phyloP scores from a whole-genome alignment of 2,329 filamentous ascomycete genomes.

The Sporothrix dimorphospora region DNA sequence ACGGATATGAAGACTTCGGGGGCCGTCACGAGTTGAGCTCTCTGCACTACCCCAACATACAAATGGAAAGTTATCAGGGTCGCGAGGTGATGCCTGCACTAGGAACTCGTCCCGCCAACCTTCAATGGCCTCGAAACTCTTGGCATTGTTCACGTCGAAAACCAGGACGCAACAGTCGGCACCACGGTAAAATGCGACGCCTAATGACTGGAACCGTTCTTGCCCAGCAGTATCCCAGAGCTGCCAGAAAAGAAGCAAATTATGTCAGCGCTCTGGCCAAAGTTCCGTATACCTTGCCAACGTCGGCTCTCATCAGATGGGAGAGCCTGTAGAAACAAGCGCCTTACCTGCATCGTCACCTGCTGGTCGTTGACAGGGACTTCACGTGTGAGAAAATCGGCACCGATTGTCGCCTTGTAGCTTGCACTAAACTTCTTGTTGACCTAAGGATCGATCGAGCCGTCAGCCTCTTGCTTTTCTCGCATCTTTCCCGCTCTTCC shows the following conservation, averaged over 20 bases:
- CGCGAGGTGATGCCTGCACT: slow-evolving; percentile 93
- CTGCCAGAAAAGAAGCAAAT: slow-evolving; percentile 49
- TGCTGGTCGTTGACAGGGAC: slow-evolving; percentile 95
- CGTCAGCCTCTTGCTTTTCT: slow-evolving; percentile 7
- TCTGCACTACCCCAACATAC: slow-evolving; percentile 56
- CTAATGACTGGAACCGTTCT: slow-evolving; percentile 95
- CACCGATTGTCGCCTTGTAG: slow-evolving; percentile 99
- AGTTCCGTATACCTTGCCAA: background rate
- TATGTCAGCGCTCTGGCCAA: background rate
- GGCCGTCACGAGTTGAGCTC: background rate
- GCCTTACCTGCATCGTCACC: slow-evolving; percentile 81
- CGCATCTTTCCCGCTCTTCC: background rate
- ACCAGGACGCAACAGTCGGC: slow-evolving; percentile 98
- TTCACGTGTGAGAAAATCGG: slow-evolving; percentile 97
- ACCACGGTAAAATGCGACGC: slow-evolving; percentile 95
- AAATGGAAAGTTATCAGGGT: slow-evolving; percentile 97
- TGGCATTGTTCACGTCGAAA: slow-evolving; percentile 98
- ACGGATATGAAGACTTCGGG: background rate
- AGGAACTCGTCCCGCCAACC: slow-evolving; percentile 98
- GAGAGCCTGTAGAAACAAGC: background rate
- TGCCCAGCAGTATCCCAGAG: slow-evolving; percentile 98
- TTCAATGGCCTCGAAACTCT: slow-evolving; percentile 97
- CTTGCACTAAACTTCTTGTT: slow-evolving; percentile 99
- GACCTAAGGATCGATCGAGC: slow-evolving; percentile 62
- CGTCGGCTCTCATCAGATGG: background rate